Evolutionary conservation across 768 basidiomycete species (phyloP).

Genomic region (Sarcomyxa edulis): DNA sequence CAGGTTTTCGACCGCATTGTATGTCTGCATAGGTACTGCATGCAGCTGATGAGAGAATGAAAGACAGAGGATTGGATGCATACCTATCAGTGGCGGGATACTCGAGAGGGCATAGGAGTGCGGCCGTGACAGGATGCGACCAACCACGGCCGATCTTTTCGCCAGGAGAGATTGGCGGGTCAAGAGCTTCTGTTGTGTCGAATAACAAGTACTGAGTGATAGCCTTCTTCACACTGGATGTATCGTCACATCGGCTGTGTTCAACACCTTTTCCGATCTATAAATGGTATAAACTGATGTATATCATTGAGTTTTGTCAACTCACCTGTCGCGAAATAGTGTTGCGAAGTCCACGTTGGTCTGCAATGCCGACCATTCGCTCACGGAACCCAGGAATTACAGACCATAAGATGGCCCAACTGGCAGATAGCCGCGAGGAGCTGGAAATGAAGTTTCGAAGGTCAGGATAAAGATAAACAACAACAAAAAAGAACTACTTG

Average conservation of each 20-base stretch:
- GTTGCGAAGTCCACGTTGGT: background rate
- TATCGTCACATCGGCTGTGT: background rate
- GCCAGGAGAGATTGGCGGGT: constrained; percentile 9
- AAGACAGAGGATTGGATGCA: too few relatives aligned
- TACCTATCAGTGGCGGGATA: too few relatives aligned
- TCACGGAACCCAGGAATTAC: constrained; percentile 1
- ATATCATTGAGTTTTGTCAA: background rate
- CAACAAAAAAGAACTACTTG: too few relatives aligned
- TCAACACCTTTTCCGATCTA: constrained; percentile 1
- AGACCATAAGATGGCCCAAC: too few relatives aligned
- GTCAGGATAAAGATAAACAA: too few relatives aligned
- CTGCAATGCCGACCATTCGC: background rate
- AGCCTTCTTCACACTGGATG: background rate
- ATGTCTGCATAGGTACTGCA: constrained; percentile 2
- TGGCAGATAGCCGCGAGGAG: too few relatives aligned
- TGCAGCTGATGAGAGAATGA: too few relatives aligned
- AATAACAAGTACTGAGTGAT: background rate
- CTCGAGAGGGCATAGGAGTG: constrained; percentile 23
- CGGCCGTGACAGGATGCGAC: constrained; percentile 19
- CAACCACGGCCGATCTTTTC: constrained; percentile 6
- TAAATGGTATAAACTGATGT: background rate
- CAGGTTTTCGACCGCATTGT: background rate
- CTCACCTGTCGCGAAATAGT: background rate
- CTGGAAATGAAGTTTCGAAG: too few relatives aligned
- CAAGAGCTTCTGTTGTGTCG: constrained; percentile 3